A percentile compares a stretch with the other conserved stretches of the same genome.
Conservation (phyloP, 441 rosid genomes). For the Bocquillonia castaneifolia region DNA sequence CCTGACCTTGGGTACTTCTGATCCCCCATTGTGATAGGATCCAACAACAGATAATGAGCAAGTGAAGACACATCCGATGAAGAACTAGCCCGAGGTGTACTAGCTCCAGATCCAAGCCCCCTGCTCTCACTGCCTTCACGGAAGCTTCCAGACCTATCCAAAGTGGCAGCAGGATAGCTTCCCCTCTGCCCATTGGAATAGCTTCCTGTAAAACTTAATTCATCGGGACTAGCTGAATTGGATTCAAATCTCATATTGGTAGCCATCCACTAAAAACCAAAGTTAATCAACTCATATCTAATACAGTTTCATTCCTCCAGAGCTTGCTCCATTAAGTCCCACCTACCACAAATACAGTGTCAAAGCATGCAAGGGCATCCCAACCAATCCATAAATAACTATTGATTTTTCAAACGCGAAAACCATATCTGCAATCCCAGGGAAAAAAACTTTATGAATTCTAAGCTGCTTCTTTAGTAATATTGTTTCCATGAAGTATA, state of each 20-base stretch:
- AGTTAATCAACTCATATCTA: constrained; percentile 22
- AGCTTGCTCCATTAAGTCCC: constrained; percentile 14
- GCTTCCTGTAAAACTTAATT: constrained; percentile 38
- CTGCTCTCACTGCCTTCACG: constrained; percentile 42
- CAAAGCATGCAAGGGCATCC: neutral
- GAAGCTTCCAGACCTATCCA: constrained; percentile 57
- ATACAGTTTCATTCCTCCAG: neutral
- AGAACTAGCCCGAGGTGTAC: constrained; percentile 33
- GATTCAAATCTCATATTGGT: constrained; percentile 45
- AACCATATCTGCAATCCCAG: constrained; percentile 17
- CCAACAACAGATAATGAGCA: constrained; percentile 35
- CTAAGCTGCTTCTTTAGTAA: neutral
- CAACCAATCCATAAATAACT: constrained; percentile 14
- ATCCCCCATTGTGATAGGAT: constrained; percentile 47
- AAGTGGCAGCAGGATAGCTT: constrained; percentile 30
- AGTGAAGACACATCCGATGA: constrained; percentile 28
- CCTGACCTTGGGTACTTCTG: constrained; percentile 32
- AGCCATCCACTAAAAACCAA: constrained; percentile 34
- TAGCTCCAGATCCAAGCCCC: constrained; percentile 32
- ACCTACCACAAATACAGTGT: constrained; percentile 1
- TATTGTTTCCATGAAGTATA: neutral
- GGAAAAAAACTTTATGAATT: constrained; percentile 22
- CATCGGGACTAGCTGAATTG: constrained; percentile 39
- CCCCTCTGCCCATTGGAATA: constrained; percentile 47
- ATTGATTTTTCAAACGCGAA: constrained; percentile 7